Conservation (phyloP, 2,329 filamentous ascomycete species). For the Stagonosporopsis rhizophila region DNA sequence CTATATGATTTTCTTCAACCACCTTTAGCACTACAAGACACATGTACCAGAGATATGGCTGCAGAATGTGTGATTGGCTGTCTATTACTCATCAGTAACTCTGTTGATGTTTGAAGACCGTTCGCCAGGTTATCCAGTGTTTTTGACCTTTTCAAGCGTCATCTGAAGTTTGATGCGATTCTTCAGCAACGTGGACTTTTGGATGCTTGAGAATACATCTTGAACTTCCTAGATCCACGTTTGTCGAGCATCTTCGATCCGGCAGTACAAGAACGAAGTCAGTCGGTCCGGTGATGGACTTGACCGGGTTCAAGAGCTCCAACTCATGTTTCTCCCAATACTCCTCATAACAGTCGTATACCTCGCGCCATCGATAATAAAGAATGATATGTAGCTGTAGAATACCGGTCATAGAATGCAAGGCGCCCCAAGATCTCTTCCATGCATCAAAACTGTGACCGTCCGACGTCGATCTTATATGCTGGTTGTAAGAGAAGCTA, state of each 20-base stretch:
- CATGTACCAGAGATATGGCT: not conserved
- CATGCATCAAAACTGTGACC: slow-evolving; percentile 15
- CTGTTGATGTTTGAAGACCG: not conserved
- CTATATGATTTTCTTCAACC: not conserved
- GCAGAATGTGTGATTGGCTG: not conserved
- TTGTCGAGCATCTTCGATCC: slow-evolving; percentile 19
- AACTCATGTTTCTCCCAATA: slow-evolving; percentile 22
- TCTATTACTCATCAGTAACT: not conserved
- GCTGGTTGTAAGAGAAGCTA: slow-evolving; percentile 12
- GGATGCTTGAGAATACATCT: slow-evolving; percentile 22
- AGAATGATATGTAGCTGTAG: slow-evolving; percentile 25
- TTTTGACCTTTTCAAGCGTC: too few species aligned
- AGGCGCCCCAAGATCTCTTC: slow-evolving; percentile 25
- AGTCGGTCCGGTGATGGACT: slow-evolving; percentile 19
- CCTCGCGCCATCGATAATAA: slow-evolving; percentile 10
- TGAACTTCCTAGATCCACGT: slow-evolving; percentile 21
- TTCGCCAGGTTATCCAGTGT: not conserved
- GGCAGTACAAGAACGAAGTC: slow-evolving; percentile 30
- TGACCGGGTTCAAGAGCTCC: slow-evolving; percentile 23
- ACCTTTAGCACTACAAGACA: not conserved
- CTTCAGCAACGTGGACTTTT: not conserved
- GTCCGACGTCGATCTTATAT: not conserved
- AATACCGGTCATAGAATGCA: slow-evolving; percentile 26
- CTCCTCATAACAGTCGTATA: slow-evolving; percentile 13
- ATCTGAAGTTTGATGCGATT: not conserved